Percentiles rank a stretch among this genome's conserved stretches.
phyloP scores from a whole-genome alignment of 345 rosid genomes.

The Camelina neglecta region DNA sequence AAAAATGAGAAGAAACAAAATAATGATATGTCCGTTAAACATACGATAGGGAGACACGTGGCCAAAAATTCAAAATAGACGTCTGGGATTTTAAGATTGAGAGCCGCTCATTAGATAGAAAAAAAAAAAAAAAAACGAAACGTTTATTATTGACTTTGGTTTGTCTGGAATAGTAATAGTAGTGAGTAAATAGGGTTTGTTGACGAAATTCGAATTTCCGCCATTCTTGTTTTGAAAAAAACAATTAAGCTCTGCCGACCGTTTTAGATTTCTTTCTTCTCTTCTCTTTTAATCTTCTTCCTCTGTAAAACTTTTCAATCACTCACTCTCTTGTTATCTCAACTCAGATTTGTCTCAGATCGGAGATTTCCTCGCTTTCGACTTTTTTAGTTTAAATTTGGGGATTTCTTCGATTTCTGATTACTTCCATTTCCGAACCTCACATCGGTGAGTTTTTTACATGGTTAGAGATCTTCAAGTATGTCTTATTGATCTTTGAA shows the following conservation, averaged over 20 bases:
- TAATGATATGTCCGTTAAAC: constrained; percentile 53
- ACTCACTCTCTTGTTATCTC: neutral
- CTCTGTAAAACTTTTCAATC: constrained; percentile 10
- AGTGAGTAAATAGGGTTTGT: constrained; percentile 50
- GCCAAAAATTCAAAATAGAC: constrained; percentile 39
- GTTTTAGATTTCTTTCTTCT: constrained; percentile 41
- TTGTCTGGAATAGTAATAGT: neutral
- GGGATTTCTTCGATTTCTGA: constrained; percentile 30
- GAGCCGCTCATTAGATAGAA: constrained; percentile 35
- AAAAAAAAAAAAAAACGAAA: constrained; percentile 1
- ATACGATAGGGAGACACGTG: constrained; percentile 19
- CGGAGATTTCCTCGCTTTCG: constrained; percentile 38
- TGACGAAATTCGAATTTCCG: constrained; percentile 49
- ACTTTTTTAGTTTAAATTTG: constrained; percentile 21
- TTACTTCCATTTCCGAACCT: constrained; percentile 42
- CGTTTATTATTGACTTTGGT: constrained; percentile 41
- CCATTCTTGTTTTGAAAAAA: constrained; percentile 58
- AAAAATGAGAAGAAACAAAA: constrained; percentile 15
- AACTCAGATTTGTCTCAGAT: constrained; percentile 23
- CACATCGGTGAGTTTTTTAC: constrained; percentile 45
- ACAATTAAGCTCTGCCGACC: constrained; percentile 46
- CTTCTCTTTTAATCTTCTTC: constrained; percentile 32
- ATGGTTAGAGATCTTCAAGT: constrained; percentile 22
- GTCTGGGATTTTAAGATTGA: constrained; percentile 47
- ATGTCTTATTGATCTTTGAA: constrained; percentile 33